A percentile compares a stretch with the other conserved stretches of the same genome.
phyloP scores from a whole-genome alignment of 768 basidiomycete genomes.

The Kwoniella bestiolae region DNA sequence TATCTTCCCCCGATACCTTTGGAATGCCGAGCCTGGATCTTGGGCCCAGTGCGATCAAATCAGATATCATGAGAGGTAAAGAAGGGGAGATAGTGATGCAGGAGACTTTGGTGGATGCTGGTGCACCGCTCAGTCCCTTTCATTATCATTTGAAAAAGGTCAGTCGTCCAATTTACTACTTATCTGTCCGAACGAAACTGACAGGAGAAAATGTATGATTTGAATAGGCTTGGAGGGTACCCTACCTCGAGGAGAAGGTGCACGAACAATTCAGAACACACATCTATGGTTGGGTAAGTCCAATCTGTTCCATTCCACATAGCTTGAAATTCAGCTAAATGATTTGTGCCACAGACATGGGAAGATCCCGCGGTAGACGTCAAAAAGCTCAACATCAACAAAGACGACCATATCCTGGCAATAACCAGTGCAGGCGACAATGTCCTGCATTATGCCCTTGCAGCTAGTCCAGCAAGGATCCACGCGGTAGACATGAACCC shows the following conservation, averaged over 20 bases:
- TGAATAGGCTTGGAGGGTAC: slow-evolving; percentile 65
- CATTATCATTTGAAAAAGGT: slow-evolving; percentile 55
- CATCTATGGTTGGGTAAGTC: slow-evolving; percentile 54
- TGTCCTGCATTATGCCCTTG: slow-evolving; percentile 75
- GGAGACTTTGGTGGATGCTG: slow-evolving; percentile 51
- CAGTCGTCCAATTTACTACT: slow-evolving; percentile 10
- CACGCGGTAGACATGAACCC: slow-evolving; percentile 60
- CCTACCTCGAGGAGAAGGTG: slow-evolving; percentile 70
- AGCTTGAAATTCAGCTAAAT: too few relatives aligned
- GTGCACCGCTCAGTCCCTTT: slow-evolving; percentile 52
- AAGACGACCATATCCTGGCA: slow-evolving; percentile 70
- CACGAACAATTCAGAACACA: slow-evolving; percentile 66
- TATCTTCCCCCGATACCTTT: slow-evolving; percentile 23
- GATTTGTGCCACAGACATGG: slow-evolving; percentile 54
- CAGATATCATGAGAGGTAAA: slow-evolving; percentile 5
- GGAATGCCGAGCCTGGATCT: slow-evolving; percentile 34
- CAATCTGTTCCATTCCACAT: slow-evolving; percentile 2
- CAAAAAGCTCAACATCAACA: slow-evolving; percentile 65
- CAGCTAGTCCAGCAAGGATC: slow-evolving; percentile 65
- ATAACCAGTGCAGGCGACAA: slow-evolving; percentile 82
- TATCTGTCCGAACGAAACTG: too few relatives aligned
- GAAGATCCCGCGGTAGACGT: slow-evolving; percentile 79
- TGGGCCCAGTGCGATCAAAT: slow-evolving; percentile 44
- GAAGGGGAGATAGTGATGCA: not conserved
- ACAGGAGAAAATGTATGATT: too few relatives aligned